phyloP scores from a whole-genome alignment of 805 yeast species.

The Teunomyces kruisii region DNA sequence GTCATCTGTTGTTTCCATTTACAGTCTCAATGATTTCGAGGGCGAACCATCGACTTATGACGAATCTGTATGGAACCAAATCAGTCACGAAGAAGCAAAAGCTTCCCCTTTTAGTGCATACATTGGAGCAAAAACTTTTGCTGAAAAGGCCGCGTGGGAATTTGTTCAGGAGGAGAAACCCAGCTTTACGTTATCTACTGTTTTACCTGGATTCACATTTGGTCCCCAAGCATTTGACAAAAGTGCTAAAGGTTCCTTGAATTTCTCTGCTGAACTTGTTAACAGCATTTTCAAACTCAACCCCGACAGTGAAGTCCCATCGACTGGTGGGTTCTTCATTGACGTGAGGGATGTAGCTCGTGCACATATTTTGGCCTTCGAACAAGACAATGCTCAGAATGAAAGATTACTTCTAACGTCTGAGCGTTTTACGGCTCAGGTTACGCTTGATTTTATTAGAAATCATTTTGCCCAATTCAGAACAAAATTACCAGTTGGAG shows the following conservation, averaged over 20 bases:
- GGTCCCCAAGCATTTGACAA: conserved; percentile 53
- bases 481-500: conserved; percentile 4
- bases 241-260: conserved; percentile 32
- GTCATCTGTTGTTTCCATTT: conserved; percentile 14
- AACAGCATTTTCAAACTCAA: conserved; percentile 35
- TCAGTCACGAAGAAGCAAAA: conserved; percentile 48
- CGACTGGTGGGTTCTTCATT: conserved; percentile 24
- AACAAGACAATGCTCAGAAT: conserved; percentile 17
- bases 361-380: conserved; percentile 43
- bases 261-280: conserved; percentile 39
- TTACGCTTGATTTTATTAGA: conserved; percentile 21
- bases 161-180: conserved; percentile 16
- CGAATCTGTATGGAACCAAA: conserved; percentile 53
- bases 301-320: conserved; percentile 15
- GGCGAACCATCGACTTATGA: conserved; percentile 28
- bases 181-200: conserved; percentile 44
- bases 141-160: conserved; percentile 23
- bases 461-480: conserved; percentile 18
- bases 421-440: conserved; percentile 17
- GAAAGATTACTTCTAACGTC: conserved; percentile 14
- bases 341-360: conserved; percentile 51
- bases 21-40: not conserved
- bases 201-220: conserved; percentile 57
- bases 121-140: conserved; percentile 16
- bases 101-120: conserved; percentile 38